Evolutionary conservation across 1,284 basidiomycete species (phyloP), one percentile per base, ranked within the genome.

Genomic region (Marasmius sp.): DNA sequence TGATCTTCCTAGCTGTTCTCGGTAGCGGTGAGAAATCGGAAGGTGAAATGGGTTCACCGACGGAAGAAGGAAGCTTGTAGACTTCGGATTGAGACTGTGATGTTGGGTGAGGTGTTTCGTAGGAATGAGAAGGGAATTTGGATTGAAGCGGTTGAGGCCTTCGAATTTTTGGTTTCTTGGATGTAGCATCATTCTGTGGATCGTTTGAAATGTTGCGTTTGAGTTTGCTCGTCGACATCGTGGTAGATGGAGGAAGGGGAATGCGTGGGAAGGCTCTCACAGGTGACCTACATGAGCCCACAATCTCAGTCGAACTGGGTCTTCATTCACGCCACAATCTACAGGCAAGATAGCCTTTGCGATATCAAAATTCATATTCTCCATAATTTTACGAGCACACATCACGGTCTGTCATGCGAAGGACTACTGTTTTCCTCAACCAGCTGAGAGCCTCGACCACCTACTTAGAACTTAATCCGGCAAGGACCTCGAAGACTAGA

Each of bases 171-270:
- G 58, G 45, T 33, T 64, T 66, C 20, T 66, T 66, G 53, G 53
- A 10, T 27, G 59, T 43, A 36, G 55, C 9, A 27, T 61, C 61
- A 6, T 36, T 55, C n/a, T 54, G 39, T n/a, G 59, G 34, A 34
- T 63, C 59, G 8, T 39, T 45, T 9, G 64, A 65, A 10, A 63
- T 63, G 34, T 61, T 63, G 8, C 64, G 61, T 50, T 65, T 65
- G 18, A 65, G 57, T 38, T 53, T 54, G 41, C 51, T 47, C 16
- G 52, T 58, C 47, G 57, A 58, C 62, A 63, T 63, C 33, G 43
- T 61, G 43, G 55, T 53, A 20, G 58, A 66, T 69, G 66, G 75
- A 77, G 20, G 75, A 80, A 65, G 68, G 77, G 70, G 63, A 70
- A 67, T 20, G 20, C 11, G 16, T 47, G 45, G 20, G 45, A n/a